Conservation (phyloP, 2,329 filamentous ascomycete species). For the Colletotrichum lindemuthianum region DNA sequence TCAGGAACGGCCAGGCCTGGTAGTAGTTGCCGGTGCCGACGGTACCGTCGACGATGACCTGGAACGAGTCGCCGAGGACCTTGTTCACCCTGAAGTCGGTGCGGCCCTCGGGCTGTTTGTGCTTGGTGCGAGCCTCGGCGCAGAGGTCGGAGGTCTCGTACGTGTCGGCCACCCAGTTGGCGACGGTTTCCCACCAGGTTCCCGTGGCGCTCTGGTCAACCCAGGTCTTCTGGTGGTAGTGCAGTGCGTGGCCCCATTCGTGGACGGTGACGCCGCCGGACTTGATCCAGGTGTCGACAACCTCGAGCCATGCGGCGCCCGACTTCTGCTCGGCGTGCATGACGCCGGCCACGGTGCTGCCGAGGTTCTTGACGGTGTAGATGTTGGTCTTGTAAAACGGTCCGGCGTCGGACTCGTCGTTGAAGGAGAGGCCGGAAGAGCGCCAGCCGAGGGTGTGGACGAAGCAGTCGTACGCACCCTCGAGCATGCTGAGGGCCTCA, state of each 20-base stretch:
- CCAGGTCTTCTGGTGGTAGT: slow-evolving; percentile 56
- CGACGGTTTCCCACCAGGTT: slow-evolving; percentile 62
- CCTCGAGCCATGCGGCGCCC: slow-evolving; percentile 56
- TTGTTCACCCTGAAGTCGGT: slow-evolving; percentile 55
- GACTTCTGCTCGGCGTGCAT: slow-evolving; percentile 51
- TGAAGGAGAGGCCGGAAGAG: slow-evolving; percentile 50
- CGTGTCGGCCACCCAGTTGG: slow-evolving; percentile 60
- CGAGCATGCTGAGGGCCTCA: slow-evolving; percentile 52
- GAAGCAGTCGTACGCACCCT: slow-evolving; percentile 57
- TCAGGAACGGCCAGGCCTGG: slow-evolving; percentile 61
- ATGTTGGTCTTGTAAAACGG: slow-evolving; percentile 59
- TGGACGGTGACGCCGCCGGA: slow-evolving; percentile 56
- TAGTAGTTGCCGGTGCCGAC: slow-evolving; percentile 58
- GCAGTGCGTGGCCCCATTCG: slow-evolving; percentile 60
- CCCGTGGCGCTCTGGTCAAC: slow-evolving; percentile 56
- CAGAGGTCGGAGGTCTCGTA: slow-evolving; percentile 58
- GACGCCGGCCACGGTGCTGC: slow-evolving; percentile 53
- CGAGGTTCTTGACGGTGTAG: slow-evolving; percentile 51
- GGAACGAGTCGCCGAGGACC: slow-evolving; percentile 57
- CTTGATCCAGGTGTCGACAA: slow-evolving; percentile 51
- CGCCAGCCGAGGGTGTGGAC: slow-evolving; percentile 50
- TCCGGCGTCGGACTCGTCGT: slow-evolving; percentile 46
- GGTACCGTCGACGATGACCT: slow-evolving; percentile 59
- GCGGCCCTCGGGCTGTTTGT: slow-evolving; percentile 46
- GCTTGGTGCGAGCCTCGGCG: slow-evolving; percentile 47